Evolutionary conservation across 2,329 filamentous ascomycete genomes (phyloP), one percentile per base, ranked within the genome.

Genomic region (Exophiala sp.): DNA sequence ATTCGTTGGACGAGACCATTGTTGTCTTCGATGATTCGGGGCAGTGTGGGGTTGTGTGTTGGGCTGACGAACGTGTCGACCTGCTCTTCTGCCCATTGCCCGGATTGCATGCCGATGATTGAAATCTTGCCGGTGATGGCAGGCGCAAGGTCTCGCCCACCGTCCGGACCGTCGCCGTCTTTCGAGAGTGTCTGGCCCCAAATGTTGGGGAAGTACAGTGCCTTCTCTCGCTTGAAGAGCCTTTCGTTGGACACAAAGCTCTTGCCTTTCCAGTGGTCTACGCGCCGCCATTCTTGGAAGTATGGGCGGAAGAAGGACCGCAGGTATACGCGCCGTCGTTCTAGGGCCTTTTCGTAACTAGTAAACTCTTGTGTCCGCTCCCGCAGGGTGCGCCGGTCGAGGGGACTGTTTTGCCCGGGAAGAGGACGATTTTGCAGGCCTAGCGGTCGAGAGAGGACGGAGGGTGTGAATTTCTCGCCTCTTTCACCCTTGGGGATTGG

Each of bases 141-240:
- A 0, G 85, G 79, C 6, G 91, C 96, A 1, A 91, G 96, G 72
- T 95, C 83, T 40, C 77, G 69, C n/a, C 62, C 62, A 44, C 73
- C 72, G 53, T 74, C 62, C 82, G 84, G 50, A n/a, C 61, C 58
- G 41, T 63, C 58, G 1, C 58, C 60, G 35, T 59, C 58, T 47
- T 60, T 55, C 18, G 55, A 74, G 29, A 96, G 78, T 1, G 91
- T 96, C 63, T 82, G 78, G 42, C 94, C 94, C 68, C 81, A 82
- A 54, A 99, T 78, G 73, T 99, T 99, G 42, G 94, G 94, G 74
- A 99, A 96, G 77, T 88, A 97, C 60, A 96, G 81, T 4, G 92
- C 87, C 47, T 85, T 80, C 36, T 95, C 89, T 61, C 80, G 80
- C 66, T 85, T 87, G 79, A 97, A 97, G 45, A 92, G 80, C n/a